Base-by-base conservation (phyloP, 257 asterid genomes). In the Perilla frutescens region DNA sequence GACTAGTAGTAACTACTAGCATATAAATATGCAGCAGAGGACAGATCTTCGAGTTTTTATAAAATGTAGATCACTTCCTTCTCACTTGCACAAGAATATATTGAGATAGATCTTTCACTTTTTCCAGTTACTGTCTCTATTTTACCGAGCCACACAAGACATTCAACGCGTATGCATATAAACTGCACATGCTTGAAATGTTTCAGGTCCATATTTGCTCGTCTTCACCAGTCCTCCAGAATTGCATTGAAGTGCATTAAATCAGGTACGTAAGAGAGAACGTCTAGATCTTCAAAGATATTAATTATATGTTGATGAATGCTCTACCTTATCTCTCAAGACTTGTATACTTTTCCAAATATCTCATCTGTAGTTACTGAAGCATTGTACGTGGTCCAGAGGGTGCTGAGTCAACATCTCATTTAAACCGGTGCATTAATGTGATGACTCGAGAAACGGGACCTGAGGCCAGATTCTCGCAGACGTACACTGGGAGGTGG, bases 1-100 rank as follows among this genome's bases (percentile, higher is more conserved):
- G 12, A 1, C 1, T 6, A 8, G 10, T 5, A 11, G 6, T 20
- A 39, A 37, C 20, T 13, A 7, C 13, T 39, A 58, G 74, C 7
- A 29, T 49, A 69, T 75, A 66, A 9, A 67, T 75, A 47, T 59
- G 62, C 45, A 56, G 43, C 36, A 11, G 36, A 64, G 66, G 32
- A 54, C 67, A 62, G 41, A 44, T 55, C 50, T 10, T 9, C 53
- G 54, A 14, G 53, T 36, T 66, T 49, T 34, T 57, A 15, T 66
- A 11, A 57, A 45, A 56, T 66, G 68, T 74, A 45, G 53, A 11
- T 13, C 47, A 34, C 32, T 20, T 39, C 32, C 13, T 12, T 51
- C 60, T 43, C 57, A 56, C 36, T 68, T 51, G 43, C 44, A 36
- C 53, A 1, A 47, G 71, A 31, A 39, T 13, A 66, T 34, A 66